A percentile compares a stretch with the other conserved stretches of the same genome.
These are phyloP conservation scores for Castanospermum australe DNA, from an alignment of 306 rosid species.

Conservation along the genomic window DNA sequence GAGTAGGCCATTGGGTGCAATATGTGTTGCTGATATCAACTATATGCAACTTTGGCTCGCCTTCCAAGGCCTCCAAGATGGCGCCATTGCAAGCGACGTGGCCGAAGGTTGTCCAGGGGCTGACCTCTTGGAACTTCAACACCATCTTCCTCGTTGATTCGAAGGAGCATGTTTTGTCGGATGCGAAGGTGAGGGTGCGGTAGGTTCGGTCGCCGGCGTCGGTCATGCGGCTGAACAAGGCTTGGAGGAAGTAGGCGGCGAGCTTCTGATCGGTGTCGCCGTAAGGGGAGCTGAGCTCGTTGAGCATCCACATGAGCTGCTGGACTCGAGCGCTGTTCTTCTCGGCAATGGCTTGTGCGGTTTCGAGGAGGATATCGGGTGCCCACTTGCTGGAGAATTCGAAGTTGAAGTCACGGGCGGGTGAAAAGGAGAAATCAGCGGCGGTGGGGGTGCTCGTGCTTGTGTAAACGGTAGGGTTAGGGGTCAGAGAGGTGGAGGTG, in stretches of 20 bases:
- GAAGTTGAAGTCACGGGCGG: conserved; percentile 46
- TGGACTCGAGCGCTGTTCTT: conserved; percentile 56
- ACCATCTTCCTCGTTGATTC: conserved; percentile 74
- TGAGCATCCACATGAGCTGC: conserved; percentile 89
- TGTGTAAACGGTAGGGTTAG: conserved; percentile 18
- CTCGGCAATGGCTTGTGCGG: conserved; percentile 72
- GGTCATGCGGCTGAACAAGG: conserved; percentile 70
- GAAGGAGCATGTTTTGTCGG: conserved; percentile 77
- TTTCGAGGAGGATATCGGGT: conserved; percentile 53
- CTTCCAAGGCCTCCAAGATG: conserved; percentile 84
- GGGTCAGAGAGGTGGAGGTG: conserved; percentile 20
- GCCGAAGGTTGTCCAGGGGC: conserved; percentile 95
- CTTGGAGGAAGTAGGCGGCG: conserved; percentile 68
- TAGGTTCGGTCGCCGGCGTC: conserved; percentile 75
- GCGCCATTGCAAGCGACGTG: conserved; percentile 93
- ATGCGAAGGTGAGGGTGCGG: conserved; percentile 57
- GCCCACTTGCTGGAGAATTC: conserved; percentile 79
- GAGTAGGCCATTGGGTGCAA: conserved; percentile 98
- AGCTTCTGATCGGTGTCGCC: conserved; percentile 82
- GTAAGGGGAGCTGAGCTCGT: conserved; percentile 78
- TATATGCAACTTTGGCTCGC: conserved; percentile 73
- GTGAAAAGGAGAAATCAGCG: conserved; percentile 54
- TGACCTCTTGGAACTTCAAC: conserved; percentile 81
- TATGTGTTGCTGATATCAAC: conserved; percentile 82
- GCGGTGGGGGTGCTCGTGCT: conserved; percentile 17